A percentile compares a stretch with the other conserved stretches of the same genome.
Conservation (phyloP, 352 stramenopile species). For the Saprolegnia parasitica region DNA sequence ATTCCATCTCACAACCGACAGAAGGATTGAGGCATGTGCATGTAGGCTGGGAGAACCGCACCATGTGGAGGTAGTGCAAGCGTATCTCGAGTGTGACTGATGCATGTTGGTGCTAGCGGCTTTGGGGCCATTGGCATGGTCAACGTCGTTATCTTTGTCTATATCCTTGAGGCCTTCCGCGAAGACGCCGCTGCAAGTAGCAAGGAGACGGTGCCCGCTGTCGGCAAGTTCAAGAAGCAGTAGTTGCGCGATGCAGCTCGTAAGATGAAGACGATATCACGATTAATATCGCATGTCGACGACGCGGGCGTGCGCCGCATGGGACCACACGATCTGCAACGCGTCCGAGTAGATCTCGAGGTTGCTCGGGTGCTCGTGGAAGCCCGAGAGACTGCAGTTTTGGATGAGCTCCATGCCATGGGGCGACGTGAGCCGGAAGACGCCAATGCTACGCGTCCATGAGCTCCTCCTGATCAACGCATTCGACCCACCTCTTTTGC, state of each 20-base stretch:
- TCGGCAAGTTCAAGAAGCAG: constrained; percentile 28
- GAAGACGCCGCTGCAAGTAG: constrained; percentile 19
- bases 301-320: constrained; percentile 36
- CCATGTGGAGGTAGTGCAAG: constrained; percentile 64
- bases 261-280: too few species aligned
- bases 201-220: neutral
- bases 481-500: constrained; percentile 52
- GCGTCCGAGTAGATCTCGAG: constrained; percentile 78
- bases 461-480: neutral
- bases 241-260: neutral
- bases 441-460: constrained; percentile 50
- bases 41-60: constrained; percentile 44
- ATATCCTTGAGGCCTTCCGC: constrained; percentile 43
- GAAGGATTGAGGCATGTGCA: neutral
- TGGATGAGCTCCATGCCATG: constrained; percentile 82
- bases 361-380: constrained; percentile 76
- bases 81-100: neutral
- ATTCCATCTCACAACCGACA: neutral
- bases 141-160: constrained; percentile 73
- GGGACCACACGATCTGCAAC: constrained; percentile 63
- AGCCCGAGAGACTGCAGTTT: constrained; percentile 80
- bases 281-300: constrained; percentile 79
- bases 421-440: constrained; percentile 80
- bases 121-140: constrained; percentile 64
- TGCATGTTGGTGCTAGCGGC: constrained; percentile 48